A percentile compares a stretch with the other conserved stretches of the same genome.
Conservation (phyloP, 2,329 filamentous ascomycete species). For the Alternaria rosae region DNA sequence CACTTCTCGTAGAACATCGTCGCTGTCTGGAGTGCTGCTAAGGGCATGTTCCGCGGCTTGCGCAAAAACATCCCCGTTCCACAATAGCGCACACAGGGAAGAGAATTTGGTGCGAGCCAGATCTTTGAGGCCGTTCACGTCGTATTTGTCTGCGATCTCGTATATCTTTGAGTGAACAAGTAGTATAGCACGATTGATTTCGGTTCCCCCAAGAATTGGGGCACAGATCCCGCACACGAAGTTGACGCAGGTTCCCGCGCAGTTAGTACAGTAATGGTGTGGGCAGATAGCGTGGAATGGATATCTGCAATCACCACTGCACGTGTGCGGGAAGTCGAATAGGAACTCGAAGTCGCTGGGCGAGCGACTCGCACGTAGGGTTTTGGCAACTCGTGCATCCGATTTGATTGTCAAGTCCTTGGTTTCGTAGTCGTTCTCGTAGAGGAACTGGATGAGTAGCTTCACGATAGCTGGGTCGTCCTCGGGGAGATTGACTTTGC, state of each 20-base stretch:
- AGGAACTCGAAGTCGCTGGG: too few relatives aligned
- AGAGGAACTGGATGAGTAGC: constrained; percentile 26
- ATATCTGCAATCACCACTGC: too few relatives aligned
- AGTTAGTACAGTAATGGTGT: too few relatives aligned
- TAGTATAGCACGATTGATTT: neutral
- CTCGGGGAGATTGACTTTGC: constrained; percentile 16
- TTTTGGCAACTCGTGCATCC: too few relatives aligned
- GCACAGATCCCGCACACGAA: neutral
- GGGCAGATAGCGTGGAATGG: too few relatives aligned
- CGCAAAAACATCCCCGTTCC: neutral
- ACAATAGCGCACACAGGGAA: neutral
- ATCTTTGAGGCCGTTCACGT: constrained; percentile 9
- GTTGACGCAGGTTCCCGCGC: neutral
- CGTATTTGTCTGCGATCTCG: constrained; percentile 20
- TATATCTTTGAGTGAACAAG: constrained; percentile 8
- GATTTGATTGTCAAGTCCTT: too few relatives aligned
- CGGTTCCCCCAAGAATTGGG: neutral
- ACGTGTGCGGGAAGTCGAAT: too few relatives aligned
- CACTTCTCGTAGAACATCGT: neutral
- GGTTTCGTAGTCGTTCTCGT: constrained; percentile 22
- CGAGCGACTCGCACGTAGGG: too few relatives aligned
- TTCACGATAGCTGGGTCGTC: constrained; percentile 20
- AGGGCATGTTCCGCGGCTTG: neutral
- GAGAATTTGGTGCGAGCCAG: constrained; percentile 14
- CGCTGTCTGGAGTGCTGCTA: neutral